Percentiles rank a stretch among this genome's conserved stretches.
These are phyloP conservation scores for Sarcomyxa edulis DNA, from an alignment of 768 basidiomycete species.

Conservation along the genomic window DNA sequence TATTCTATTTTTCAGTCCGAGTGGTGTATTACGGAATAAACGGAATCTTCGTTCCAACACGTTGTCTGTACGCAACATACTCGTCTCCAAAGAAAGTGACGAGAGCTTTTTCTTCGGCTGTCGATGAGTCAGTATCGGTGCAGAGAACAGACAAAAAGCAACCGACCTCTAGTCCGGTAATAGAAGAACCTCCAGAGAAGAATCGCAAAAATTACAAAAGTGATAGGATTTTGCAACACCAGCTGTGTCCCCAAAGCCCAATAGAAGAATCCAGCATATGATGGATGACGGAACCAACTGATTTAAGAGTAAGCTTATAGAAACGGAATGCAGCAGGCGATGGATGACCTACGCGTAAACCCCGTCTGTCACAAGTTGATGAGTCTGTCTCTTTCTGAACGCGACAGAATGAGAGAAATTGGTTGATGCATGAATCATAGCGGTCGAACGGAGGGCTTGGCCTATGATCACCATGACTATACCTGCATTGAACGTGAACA, in stretches of 20 bases:
- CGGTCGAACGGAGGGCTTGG: constrained; percentile 75
- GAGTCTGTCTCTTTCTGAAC: constrained; percentile 63
- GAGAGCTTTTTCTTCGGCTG: constrained; percentile 80
- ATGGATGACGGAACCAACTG: constrained; percentile 90
- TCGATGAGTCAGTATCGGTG: constrained; percentile 1
- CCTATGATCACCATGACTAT: constrained; percentile 59
- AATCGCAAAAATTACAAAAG: constrained; percentile 57
- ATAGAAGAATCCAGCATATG: constrained; percentile 96
- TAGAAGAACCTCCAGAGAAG: constrained; percentile 89
- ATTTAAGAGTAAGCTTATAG: background rate
- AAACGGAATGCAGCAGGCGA: background rate
- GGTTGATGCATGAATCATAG: constrained; percentile 95
- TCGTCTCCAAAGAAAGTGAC: constrained; percentile 87
- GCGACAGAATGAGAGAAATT: constrained; percentile 93
- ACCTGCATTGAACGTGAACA: constrained; percentile 40
- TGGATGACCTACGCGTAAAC: constrained; percentile 68
- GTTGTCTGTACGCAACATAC: constrained; percentile 69
- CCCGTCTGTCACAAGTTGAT: constrained; percentile 82
- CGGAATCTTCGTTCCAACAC: constrained; percentile 86
- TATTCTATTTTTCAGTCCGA: background rate
- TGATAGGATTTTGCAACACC: constrained; percentile 80
- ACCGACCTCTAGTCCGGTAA: constrained; percentile 69
- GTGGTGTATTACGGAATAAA: constrained; percentile 74
- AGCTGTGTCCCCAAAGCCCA: constrained; percentile 97
- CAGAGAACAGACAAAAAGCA: background rate